Base-by-base conservation (phyloP, 306 rosid species). In the Luffa acutangula region DNA sequence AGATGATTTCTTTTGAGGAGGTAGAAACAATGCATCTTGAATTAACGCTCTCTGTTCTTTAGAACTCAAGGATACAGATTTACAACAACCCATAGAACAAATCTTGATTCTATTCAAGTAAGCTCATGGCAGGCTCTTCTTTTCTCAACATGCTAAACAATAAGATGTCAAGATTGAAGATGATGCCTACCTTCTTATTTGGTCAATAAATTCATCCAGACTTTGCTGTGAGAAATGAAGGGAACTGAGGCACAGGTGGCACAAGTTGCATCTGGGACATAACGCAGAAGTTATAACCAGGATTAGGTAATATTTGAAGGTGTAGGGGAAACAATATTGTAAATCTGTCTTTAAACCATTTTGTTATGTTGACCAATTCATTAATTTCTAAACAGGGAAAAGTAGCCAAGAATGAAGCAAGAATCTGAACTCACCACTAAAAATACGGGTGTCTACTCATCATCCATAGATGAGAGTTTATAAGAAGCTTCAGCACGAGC, bases 401-500 rank as follows among this genome's bases (percentile, higher is more conserved):
- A 21, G 34, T 58, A 58, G 20, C 56, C 57, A 20, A n/a, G 37
- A 41, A 69, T 46, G n/a, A 46, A 71, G 57, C 21, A 12, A 11
- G 76, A 41, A 12, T 71, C 39, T 46, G 56, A 71, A 25, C 76
- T 71, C 31, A 45, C 57, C 56, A 78, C 37, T 43, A 42, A 14
- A 42, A 69, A 53, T 69, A 69, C 43, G 11, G 36, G 36, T 21
- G 31, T 66, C 84, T 72, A 80, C 79, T 84, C 67, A 59, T 86
- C 67, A 59, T 85, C 84, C 58, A 17, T 51, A 14, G 86, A 84
- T 49, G 91, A 88, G 34, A 39, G 85, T 85, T 88, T 86, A 84
- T 82, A 85, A 34, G 91, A 91, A 54, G 92, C 93, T 89, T 94
- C 97, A 0, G 95, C 92, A 20, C 89, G 92, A 31, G 98, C 97